Percentiles rank a stretch among this genome's conserved stretches.
These are phyloP conservation scores for Olyra latifolia DNA, from an alignment of 176 grass and related monocot species.

Conservation along the genomic window DNA sequence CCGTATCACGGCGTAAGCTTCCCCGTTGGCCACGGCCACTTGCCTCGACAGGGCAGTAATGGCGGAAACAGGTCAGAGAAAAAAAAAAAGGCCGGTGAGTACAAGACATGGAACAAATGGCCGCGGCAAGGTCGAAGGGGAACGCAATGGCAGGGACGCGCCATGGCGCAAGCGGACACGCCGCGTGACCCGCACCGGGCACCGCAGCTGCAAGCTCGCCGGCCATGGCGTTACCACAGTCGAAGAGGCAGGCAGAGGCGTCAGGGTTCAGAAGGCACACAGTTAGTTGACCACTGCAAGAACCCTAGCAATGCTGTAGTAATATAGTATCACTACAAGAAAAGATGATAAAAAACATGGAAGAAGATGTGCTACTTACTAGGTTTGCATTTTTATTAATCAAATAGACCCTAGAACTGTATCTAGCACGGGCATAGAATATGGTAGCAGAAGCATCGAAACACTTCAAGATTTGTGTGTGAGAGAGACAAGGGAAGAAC, in stretches of 20 bases:
- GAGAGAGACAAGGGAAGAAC: not conserved
- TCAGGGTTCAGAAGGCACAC: constrained; percentile 20
- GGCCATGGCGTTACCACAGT: not conserved
- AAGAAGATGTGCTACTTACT: not conserved
- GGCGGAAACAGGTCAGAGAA: constrained; percentile 24
- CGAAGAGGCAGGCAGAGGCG: not conserved
- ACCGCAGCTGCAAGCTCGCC: not conserved
- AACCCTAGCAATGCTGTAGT: not conserved
- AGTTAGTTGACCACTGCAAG: constrained; percentile 32
- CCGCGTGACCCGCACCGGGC: not conserved
- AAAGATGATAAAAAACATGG: not conserved
- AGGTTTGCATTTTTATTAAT: too few species aligned
- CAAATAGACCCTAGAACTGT: constrained; percentile 19
- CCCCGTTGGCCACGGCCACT: constrained; percentile 25
- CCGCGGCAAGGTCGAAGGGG: not conserved
- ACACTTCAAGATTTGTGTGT: not conserved
- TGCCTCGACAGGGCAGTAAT: constrained; percentile 52
- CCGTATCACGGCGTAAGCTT: not conserved
- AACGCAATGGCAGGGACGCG: not conserved
- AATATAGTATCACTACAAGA: not conserved
- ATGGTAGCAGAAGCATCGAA: constrained; percentile 30
- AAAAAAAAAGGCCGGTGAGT: not conserved
- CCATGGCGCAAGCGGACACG: constrained; percentile 19
- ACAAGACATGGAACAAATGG: constrained; percentile 13
- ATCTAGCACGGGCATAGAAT: constrained; percentile 24